Conservation (phyloP, 2,329 filamentous ascomycete species). For the Nemania sp. region DNA sequence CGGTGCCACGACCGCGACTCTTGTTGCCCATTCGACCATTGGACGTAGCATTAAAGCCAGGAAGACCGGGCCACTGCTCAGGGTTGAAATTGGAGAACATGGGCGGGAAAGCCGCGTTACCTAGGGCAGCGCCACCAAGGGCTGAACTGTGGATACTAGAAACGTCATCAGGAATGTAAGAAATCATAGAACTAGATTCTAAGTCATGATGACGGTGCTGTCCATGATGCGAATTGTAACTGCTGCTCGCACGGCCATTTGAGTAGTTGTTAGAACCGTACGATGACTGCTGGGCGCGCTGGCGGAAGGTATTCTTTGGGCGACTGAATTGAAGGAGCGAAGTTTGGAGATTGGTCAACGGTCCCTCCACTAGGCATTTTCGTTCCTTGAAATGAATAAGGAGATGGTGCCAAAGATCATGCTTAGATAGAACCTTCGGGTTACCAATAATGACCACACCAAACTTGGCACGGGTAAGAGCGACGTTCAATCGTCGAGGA, state of each 20-base stretch:
- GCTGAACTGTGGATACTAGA: conserved; percentile 95
- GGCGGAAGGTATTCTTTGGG: conserved; percentile 92
- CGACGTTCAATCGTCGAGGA: conserved; percentile 95
- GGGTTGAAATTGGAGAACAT: conserved; percentile 95
- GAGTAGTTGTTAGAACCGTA: conserved; percentile 62
- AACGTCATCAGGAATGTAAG: conserved; percentile 96
- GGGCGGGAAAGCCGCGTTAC: conserved; percentile 82
- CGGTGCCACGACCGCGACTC: conserved; percentile 73
- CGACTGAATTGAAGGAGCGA: conserved; percentile 95
- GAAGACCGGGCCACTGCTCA: conserved; percentile 88
- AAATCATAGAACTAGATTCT: conserved; percentile 89
- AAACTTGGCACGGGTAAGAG: conserved; percentile 95
- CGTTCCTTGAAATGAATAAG: conserved; percentile 96
- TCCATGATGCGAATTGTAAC: conserved; percentile 51
- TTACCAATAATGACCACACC: conserved; percentile 97
- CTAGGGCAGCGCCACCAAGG: conserved; percentile 84
- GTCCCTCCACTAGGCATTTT: conserved; percentile 95
- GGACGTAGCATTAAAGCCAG: conserved; percentile 66
- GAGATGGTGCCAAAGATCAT: conserved; percentile 96
- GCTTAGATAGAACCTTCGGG: conserved; percentile 96
- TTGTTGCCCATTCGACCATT: conserved; percentile 74
- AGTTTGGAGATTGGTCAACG: conserved; percentile 93
- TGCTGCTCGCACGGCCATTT: conserved; percentile 52
- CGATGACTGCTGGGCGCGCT: conserved; percentile 80
- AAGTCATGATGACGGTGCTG: conserved; percentile 64